phyloP scores from a whole-genome alignment of 148 eudicot genomes.

The Salicornia ramosissima region DNA sequence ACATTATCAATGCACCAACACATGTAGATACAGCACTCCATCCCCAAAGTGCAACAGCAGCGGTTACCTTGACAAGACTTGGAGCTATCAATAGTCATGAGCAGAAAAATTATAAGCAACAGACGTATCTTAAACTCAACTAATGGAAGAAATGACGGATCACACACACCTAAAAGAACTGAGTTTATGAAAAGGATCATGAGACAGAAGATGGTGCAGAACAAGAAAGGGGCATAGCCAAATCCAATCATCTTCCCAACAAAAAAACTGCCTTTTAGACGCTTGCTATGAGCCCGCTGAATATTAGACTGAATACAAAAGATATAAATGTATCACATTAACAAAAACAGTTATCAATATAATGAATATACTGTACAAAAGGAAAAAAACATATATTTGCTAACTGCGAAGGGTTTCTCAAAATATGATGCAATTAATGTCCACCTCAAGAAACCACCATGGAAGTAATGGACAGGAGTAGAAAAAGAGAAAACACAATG shows the following conservation, averaged over 20 bases:
- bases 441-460: neutral
- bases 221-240: conserved; percentile 73
- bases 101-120: conserved; percentile 22
- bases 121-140: neutral
- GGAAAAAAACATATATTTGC: neutral
- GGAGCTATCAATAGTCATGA: conserved; percentile 44
- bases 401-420: neutral
- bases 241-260: conserved; percentile 36
- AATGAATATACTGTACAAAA: no score
- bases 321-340: conserved; percentile 15
- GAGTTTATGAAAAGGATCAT: conserved; percentile 74
- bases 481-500: neutral
- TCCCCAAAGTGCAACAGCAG: conserved; percentile 81
- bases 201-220: conserved; percentile 39
- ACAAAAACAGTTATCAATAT: neutral
- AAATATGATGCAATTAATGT: neutral
- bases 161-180: conserved; percentile 66
- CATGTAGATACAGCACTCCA: conserved; percentile 70
- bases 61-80: conserved; percentile 65
- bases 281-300: conserved; percentile 45
- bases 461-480: neutral
- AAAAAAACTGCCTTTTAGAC: conserved; percentile 39
- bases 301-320: conserved; percentile 65
- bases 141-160: neutral
- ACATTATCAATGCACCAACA: conserved; percentile 59